A percentile compares a stretch with the other conserved stretches of the same genome.
phyloP scores from a whole-genome alignment of 805 yeast genomes.

The Lipomyces spencermartinsiae region DNA sequence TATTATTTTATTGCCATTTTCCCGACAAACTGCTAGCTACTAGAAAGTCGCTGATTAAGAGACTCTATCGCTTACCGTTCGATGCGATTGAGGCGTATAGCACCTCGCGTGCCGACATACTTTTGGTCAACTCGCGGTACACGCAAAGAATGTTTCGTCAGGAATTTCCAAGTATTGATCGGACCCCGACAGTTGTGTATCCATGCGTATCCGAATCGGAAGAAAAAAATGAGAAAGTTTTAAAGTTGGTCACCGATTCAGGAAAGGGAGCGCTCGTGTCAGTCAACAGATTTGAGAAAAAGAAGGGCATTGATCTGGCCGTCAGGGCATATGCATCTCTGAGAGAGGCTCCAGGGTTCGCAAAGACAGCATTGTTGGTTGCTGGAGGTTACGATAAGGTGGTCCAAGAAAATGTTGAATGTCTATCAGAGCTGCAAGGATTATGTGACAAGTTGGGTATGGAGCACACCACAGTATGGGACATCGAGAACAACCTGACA shows the following conservation, averaged over 20 bases:
- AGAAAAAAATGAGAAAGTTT: slow-evolving; percentile 26
- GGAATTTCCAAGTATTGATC: slow-evolving; percentile 56
- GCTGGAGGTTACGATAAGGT: slow-evolving; percentile 94
- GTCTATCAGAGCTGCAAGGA: slow-evolving; percentile 63
- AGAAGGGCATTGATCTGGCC: slow-evolving; percentile 83
- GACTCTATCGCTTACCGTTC: slow-evolving; percentile 78
- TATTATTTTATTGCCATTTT: slow-evolving; percentile 92
- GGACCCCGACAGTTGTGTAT: slow-evolving; percentile 63
- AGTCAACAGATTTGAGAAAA: slow-evolving; percentile 86
- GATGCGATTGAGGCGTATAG: slow-evolving; percentile 84
- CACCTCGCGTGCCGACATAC: slow-evolving; percentile 73
- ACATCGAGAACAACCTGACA: slow-evolving; percentile 17
- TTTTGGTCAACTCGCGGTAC: slow-evolving; percentile 88
- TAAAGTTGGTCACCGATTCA: slow-evolving; percentile 10
- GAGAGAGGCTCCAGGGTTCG: slow-evolving; percentile 47
- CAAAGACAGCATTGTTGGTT: slow-evolving; percentile 58
- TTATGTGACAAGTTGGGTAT: slow-evolving; percentile 57
- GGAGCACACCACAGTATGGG: slow-evolving; percentile 51
- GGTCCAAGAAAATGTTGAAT: slow-evolving; percentile 75
- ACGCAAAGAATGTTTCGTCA: slow-evolving; percentile 71
- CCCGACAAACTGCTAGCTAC: slow-evolving; percentile 85
- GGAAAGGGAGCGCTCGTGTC: slow-evolving; percentile 61
- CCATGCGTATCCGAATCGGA: slow-evolving; percentile 66
- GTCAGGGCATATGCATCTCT: slow-evolving; percentile 66
- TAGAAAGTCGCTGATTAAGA: slow-evolving; percentile 58